Base-by-base conservation (phyloP, 2,329 filamentous ascomycete genomes). In the Chalaropsis thielavioides region DNA sequence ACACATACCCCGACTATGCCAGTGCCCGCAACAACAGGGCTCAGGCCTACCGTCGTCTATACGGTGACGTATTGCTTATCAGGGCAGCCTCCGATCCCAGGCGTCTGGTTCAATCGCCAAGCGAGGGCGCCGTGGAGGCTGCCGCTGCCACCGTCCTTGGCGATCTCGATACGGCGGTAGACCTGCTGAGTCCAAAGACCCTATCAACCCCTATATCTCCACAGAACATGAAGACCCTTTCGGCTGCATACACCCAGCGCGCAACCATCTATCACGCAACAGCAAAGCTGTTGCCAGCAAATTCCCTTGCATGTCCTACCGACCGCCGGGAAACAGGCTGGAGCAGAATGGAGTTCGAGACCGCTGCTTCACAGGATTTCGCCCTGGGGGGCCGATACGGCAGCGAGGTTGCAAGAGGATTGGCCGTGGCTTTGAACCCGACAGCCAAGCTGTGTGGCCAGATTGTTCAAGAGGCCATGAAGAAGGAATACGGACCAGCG, bases 11-110 rank as follows among this genome's bases (percentile, higher is more conserved):
- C 2, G 74, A 76, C 40, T 92, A 92, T 73, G 87, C 88, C 24
- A 89, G 86, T 68, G 86, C 84, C 5, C 81, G 83, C 66, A 88
- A 90, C 72, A 92, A 92, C 73, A 80, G 88, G 61, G 88, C 86
- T 2, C 89, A 92, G 72, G 79, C 86, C 8, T 70, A 81, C 38
- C 76, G 86, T 24, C 77, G 86, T 60, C 74, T 84, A 65, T 84
- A 86, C 68, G 85, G 85, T 11, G 84, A 88, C 70, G 75, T 76
- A 1, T 77, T 85, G 71, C 74, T 86, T 24, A 72, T 84, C 43
- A 69, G 75, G 27, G 74, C 74, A 15, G 71, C 72, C 0, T 72
- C 73, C 58, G 74, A 71, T 61, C 71, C 74, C 6, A 75, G 73
- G 69, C 78, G 76, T 31, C 72, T 83, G 56, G 71, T 80, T 8